phyloP scores from a whole-genome alignment of 2,329 filamentous ascomycete genomes.

The Clonostachys byssicola region DNA sequence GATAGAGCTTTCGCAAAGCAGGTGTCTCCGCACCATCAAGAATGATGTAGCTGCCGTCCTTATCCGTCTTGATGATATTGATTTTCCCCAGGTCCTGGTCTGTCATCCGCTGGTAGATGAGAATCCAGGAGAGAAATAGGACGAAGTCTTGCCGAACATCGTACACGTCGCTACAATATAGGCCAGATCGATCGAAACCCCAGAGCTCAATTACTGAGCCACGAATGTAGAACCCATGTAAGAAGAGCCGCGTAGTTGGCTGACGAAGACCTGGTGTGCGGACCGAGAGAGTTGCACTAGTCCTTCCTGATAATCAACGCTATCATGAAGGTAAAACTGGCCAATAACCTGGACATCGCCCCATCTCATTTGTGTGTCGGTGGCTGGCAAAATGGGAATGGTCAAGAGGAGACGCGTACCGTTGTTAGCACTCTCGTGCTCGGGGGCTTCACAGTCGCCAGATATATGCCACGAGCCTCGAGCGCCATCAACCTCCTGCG shows the following conservation, averaged over 20 bases:
- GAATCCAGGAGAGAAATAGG: neutral
- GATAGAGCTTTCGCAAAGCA: neutral
- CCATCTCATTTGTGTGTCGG: neutral
- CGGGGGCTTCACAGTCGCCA: neutral
- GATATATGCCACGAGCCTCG: constrained; percentile 7
- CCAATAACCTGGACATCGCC: neutral
- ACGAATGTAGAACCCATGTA: constrained; percentile 27
- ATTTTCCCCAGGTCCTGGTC: neutral
- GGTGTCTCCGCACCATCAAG: neutral
- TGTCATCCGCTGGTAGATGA: neutral
- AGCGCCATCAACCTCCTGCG: constrained; percentile 5
- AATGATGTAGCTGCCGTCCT: neutral
- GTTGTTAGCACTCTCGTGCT: neutral
- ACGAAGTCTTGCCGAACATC: constrained; percentile 16
- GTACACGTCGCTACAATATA: constrained; percentile 21
- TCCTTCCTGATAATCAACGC: neutral
- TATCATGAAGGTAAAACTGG: neutral
- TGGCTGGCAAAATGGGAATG: neutral
- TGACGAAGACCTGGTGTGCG: constrained; percentile 17
- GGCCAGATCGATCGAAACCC: constrained; percentile 29
- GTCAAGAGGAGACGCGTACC: neutral
- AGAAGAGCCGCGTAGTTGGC: constrained; percentile 24
- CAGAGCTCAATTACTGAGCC: constrained; percentile 22
- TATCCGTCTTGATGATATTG: neutral
- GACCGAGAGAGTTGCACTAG: constrained; percentile 1